Evolutionary conservation across 2,329 filamentous ascomycete genomes (phyloP).

Genomic region (Botrytis deweyae): DNA sequence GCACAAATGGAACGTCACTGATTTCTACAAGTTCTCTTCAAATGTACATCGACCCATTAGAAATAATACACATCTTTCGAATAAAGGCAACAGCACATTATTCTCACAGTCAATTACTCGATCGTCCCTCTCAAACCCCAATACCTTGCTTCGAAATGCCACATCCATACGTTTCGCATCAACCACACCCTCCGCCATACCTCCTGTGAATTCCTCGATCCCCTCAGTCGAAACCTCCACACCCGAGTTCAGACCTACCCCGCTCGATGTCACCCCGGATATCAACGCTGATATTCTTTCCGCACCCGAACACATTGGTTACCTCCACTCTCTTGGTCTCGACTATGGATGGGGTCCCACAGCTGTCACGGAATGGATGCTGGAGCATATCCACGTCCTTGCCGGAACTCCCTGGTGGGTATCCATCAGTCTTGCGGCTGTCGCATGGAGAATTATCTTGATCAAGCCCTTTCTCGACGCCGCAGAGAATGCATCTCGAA

Average conservation of each 20-base stretch:
- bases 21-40: conserved; percentile 39
- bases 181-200: conserved; percentile 27
- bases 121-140: conserved; percentile 26
- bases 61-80: conserved; percentile 34
- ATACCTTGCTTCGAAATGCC: conserved; percentile 33
- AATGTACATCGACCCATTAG: conserved; percentile 32
- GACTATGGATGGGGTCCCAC: conserved; percentile 86
- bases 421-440: conserved; percentile 64
- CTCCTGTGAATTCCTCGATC: conserved; percentile 10
- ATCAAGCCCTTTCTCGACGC: conserved; percentile 64
- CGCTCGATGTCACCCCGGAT: conserved; percentile 31
- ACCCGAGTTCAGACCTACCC: conserved; percentile 23
- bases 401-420: conserved; percentile 78
- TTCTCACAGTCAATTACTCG: conserved; percentile 24
- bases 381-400: conserved; percentile 82
- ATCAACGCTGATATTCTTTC: conserved; percentile 27
- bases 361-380: conserved; percentile 65
- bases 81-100: conserved; percentile 23
- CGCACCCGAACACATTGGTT: conserved; percentile 68
- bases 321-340: conserved; percentile 76
- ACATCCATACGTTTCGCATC: conserved; percentile 36
- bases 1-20: background rate
- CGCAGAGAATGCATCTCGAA: conserved; percentile 60
- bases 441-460: conserved; percentile 63
- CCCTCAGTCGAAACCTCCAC: conserved; percentile 21